Evolutionary conservation across 2,329 filamentous ascomycete species (phyloP), one percentile per base, ranked within the genome.

Genomic region (Cladobotryum protrusum): DNA sequence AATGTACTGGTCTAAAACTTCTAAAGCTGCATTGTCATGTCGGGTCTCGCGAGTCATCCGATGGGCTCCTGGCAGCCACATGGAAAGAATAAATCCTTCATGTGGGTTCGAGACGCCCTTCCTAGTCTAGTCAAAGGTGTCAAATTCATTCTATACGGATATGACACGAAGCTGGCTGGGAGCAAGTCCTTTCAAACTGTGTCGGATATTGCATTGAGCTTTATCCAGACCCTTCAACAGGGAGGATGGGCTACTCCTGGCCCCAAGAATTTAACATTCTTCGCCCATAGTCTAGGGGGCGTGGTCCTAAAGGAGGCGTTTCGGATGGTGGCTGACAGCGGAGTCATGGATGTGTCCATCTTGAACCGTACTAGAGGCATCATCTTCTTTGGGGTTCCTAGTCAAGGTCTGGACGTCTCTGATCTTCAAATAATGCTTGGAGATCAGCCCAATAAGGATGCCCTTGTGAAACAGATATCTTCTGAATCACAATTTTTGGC

Each of bases 41-140:
- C 52, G 1, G 52, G 52, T 1, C 45, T 52, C 3, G 45, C 32
- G 4, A 48, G 46, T 20, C 52, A 54, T n/a, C 46, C 52, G 4
- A 46, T 54, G 24, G 46, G 49, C 18, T 52, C 52, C 11, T 54
- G 52, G 52, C 49, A 52, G 17, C 49, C 49, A 8, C 37, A 20
- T 7, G 46, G 35, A 15, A 14, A 15, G 1, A 40, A 54, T 14
- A 52, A 54, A 12, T 49, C 43, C 0, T 54, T 45, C 34, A 47
- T 50, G 47, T 54, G 52, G 52, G 45, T 54, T n/a, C 33, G 52
- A n/a, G 52, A 54, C 14, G 7, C 13, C 2, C 41, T 54, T 2
- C 50, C 52, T 1, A 1, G 11, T 6, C 20, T 34, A 1, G 18
- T 50, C 0, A 36, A 40, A 0, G 20, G 32, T 13, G 34, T 54